Percentiles rank a stretch among this genome's conserved stretches.
These are phyloP conservation scores for Neurospora sp. DNA, from an alignment of 495 filamentous ascomycete species.

Conservation along the genomic window DNA sequence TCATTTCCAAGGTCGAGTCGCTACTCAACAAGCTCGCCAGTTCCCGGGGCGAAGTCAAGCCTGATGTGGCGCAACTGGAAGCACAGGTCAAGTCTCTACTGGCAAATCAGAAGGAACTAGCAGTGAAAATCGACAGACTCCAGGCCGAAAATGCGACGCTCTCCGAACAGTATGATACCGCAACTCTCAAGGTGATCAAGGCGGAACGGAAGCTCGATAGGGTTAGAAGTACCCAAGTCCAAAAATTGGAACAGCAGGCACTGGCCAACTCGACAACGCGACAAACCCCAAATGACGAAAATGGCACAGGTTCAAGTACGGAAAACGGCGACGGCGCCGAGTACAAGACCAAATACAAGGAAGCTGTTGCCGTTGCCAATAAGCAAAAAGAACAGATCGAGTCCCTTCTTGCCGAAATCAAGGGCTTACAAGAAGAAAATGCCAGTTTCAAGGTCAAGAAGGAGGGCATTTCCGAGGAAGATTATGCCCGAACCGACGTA, in stretches of 20 bases:
- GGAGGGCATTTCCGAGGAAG: constrained; percentile 75
- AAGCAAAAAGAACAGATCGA: constrained; percentile 86
- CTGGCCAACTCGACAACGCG: constrained; percentile 49
- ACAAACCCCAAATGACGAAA: constrained; percentile 42
- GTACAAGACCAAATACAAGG: constrained; percentile 49
- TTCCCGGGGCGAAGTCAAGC: constrained; percentile 37
- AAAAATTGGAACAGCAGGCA: constrained; percentile 85
- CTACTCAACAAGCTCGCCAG: constrained; percentile 33
- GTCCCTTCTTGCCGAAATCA: constrained; percentile 67
- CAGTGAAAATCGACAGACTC: constrained; percentile 64
- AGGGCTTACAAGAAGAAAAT: constrained; percentile 65
- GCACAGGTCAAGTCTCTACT: constrained; percentile 61
- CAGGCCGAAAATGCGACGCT: constrained; percentile 72
- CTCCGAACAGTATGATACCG: constrained; percentile 71
- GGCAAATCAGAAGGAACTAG: constrained; percentile 69
- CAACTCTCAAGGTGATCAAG: constrained; percentile 82
- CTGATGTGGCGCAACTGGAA: constrained; percentile 64
- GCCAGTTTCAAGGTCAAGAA: constrained; percentile 48
- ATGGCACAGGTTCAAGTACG: constrained; percentile 44
- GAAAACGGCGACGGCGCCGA: constrained; percentile 55
- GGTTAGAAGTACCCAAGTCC: constrained; percentile 74
- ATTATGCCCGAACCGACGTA: constrained; percentile 82
- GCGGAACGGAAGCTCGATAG: constrained; percentile 91
- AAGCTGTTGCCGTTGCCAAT: constrained; percentile 58
- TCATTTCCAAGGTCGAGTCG: constrained; percentile 32